Base-by-base conservation (phyloP, 2,329 filamentous ascomycete species). In the Penicillium sp. region DNA sequence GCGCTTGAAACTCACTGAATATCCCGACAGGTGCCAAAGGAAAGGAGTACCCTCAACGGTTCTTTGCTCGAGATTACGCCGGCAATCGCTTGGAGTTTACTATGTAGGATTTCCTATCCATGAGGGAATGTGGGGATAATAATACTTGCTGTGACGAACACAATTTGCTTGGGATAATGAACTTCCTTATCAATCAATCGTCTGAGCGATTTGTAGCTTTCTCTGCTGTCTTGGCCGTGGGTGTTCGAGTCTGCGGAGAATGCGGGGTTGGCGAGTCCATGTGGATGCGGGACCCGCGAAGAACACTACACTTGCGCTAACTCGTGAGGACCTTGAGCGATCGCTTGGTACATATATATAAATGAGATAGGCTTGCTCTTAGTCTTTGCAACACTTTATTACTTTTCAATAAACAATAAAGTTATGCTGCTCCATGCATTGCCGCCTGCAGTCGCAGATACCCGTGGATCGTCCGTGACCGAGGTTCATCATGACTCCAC, bases 1-100 rank as follows among this genome's bases (percentile, higher is more conserved):
- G n/a, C 13, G 62, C 54, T 74, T 28, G 6, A 30, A 26, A 5
- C 45, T 48, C 30, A 48, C 10, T 13, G 10, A 30, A 11, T 1
- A 65, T 11, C 70, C 6, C 11, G 26, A n/a, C 53, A 82, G 81
- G 84, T 2, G 73, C 78, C 0, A 77, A 84, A 67, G 85, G 84
- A 0, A 81, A 82, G 1, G 86, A 88, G 70, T 88, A 87, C 67
- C 86, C 86, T 0, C 78, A 75, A 38, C 78, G 87, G 14, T 89
- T 89, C 71, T 89, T 89, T 71, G 85, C 84, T 0, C 80, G 84
- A 59, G 83, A 86, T 64, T 86, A 79, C 73, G 82, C 82, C 0
- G 83, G 84, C 2, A 85, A 85, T 65, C 71, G 80, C 56, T 68
- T 85, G 37, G 83, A 85, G 68, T 85, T 85, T 65, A 83, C 78